These are phyloP conservation scores for Trichoderma endophyticum DNA, from an alignment of 2,329 filamentous ascomycete genomes.

Conservation along the genomic window DNA sequence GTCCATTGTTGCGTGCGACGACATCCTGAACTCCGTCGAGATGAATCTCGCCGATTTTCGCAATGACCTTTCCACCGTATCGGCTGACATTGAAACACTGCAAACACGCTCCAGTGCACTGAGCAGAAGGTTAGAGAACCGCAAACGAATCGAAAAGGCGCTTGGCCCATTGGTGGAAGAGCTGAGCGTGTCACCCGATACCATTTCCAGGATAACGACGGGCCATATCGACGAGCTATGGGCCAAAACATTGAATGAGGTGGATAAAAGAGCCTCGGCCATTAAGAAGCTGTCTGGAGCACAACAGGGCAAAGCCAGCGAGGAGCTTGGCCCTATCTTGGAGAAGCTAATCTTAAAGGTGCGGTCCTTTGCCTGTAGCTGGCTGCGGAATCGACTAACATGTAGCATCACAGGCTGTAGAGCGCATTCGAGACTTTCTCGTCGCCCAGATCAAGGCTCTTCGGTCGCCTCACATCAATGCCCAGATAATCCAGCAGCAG, in stretches of 20 bases:
- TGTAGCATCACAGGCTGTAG: constrained; percentile 60
- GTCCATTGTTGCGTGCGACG: constrained; percentile 87
- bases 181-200: constrained; percentile 78
- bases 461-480: constrained; percentile 92
- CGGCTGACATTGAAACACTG: constrained; percentile 89
- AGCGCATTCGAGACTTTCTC: constrained; percentile 90
- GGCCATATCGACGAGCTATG: constrained; percentile 88
- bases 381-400: constrained; percentile 15
- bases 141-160: constrained; percentile 83
- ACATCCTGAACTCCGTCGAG: constrained; percentile 90
- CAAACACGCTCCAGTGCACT: constrained; percentile 82
- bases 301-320: constrained; percentile 67
- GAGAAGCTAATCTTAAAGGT: constrained; percentile 81
- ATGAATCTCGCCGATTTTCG: constrained; percentile 89
- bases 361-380: constrained; percentile 13
- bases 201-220: constrained; percentile 82
- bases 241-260: constrained; percentile 76
- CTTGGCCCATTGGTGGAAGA: constrained; percentile 89
- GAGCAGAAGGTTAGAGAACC: constrained; percentile 81
- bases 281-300: constrained; percentile 67
- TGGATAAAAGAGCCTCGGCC: constrained; percentile 72
- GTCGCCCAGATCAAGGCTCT: constrained; percentile 93
- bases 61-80: constrained; percentile 86
- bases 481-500: constrained; percentile 93
- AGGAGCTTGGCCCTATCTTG: constrained; percentile 81